A percentile compares a stretch with the other conserved stretches of the same genome.
These are phyloP conservation scores for Macadamia tetraphylla DNA, from an alignment of 164 flowering plant species.

Conservation along the genomic window DNA sequence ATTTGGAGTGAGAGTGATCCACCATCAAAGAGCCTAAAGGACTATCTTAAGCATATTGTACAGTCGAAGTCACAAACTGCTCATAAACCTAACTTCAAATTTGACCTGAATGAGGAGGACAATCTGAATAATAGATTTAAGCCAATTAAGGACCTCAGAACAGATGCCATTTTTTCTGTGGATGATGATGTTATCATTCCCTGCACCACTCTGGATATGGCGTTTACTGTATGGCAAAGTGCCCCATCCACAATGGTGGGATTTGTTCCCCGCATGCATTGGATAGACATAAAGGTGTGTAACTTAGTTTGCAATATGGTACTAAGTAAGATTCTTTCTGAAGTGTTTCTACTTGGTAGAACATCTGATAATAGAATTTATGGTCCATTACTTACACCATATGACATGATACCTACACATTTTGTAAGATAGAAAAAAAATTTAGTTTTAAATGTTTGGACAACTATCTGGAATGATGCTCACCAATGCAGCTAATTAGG, in stretches of 20 bases:
- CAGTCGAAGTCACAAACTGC: constrained; percentile 36
- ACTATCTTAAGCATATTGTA: constrained; percentile 33
- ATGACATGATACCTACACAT: neutral
- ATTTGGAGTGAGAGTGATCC: constrained; percentile 55
- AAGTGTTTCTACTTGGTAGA: neutral
- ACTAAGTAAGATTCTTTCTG: neutral
- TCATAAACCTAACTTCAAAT: constrained; percentile 38
- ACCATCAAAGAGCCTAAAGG: constrained; percentile 35
- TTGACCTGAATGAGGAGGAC: constrained; percentile 42
- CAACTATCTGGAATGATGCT: neutral
- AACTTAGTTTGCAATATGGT: constrained; percentile 1
- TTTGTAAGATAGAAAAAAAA: too few species aligned
- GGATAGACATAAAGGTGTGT: constrained; percentile 36
- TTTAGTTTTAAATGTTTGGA: too few species aligned
- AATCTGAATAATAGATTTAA: constrained; percentile 48
- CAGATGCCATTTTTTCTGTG: constrained; percentile 57
- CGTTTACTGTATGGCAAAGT: constrained; percentile 49
- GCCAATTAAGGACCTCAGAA: constrained; percentile 37
- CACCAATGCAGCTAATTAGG: neutral
- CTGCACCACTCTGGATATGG: constrained; percentile 42
- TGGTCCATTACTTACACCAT: neutral
- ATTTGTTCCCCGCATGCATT: constrained; percentile 52
- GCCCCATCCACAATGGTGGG: constrained; percentile 54
- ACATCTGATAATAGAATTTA: neutral
- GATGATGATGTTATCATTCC: constrained; percentile 58